Conservation (phyloP, 2,329 filamentous ascomycete species). For the Ambrosiella beaveri region DNA sequence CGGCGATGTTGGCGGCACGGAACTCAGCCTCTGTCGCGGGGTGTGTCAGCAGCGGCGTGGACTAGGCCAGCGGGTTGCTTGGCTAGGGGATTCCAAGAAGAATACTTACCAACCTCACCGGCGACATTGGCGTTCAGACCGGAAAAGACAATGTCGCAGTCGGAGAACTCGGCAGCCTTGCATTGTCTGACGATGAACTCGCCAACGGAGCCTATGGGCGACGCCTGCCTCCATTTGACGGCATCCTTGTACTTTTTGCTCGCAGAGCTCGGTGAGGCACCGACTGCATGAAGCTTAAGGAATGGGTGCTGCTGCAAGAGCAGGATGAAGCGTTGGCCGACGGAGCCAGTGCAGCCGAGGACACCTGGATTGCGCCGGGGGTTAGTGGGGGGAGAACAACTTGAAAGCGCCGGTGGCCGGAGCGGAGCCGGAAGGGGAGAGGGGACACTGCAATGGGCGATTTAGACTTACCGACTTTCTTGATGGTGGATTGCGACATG, state of each 20-base stretch:
- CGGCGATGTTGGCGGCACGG: conserved; percentile 67
- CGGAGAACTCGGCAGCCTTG: conserved; percentile 61
- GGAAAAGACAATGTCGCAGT: conserved; percentile 87
- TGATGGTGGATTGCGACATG: conserved; percentile 30
- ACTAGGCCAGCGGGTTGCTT: background rate
- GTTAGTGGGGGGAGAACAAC: background rate
- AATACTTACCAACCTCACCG: conserved; percentile 60
- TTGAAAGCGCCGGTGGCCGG: background rate
- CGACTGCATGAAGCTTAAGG: conserved; percentile 73
- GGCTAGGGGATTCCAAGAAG: background rate
- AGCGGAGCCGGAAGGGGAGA: background rate
- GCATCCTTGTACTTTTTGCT: conserved; percentile 93
- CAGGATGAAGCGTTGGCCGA: conserved; percentile 89
- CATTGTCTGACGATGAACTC: conserved; percentile 77
- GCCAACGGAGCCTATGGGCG: conserved; percentile 63
- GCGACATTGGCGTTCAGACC: conserved; percentile 87
- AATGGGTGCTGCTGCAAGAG: conserved; percentile 76
- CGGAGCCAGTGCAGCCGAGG: conserved; percentile 80
- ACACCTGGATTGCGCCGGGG: conserved; percentile 35
- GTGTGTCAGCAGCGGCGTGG: background rate
- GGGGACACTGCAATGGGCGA: conserved; percentile 3
- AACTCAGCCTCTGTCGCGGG: conserved; percentile 61
- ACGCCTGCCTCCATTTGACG: conserved; percentile 83
- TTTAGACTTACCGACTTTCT: conserved; percentile 37
- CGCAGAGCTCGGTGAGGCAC: conserved; percentile 73